Evolutionary conservation across 1,139 yeast species (phyloP).

Genomic region (Zygoascus hellenicus): DNA sequence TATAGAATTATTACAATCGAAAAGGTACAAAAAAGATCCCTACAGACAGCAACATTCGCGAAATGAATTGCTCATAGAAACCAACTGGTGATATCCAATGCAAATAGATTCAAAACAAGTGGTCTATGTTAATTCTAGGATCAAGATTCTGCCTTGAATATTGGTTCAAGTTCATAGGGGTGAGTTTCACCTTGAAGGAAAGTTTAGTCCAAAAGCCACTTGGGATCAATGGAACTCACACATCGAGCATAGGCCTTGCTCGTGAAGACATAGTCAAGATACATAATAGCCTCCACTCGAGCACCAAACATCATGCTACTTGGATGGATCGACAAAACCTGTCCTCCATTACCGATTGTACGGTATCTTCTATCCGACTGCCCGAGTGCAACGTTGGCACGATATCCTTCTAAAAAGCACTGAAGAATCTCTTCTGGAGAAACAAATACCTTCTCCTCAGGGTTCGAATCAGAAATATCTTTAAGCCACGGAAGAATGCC

Average conservation of each 20-base stretch:
- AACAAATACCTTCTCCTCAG: constrained; percentile 18
- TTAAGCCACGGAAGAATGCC: constrained; percentile 17
- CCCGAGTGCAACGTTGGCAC: constrained; percentile 85
- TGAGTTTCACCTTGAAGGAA: no score
- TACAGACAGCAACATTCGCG: no score
- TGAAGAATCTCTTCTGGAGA: constrained; percentile 62
- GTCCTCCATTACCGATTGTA: constrained; percentile 66
- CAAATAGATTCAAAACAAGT: no score
- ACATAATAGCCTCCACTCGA: constrained; percentile 82
- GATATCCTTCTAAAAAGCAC: constrained; percentile 69
- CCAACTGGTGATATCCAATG: no score
- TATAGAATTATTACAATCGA: no score
- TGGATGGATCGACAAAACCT: constrained; percentile 80
- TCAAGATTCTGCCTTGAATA: no score
- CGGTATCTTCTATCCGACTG: constrained; percentile 92
- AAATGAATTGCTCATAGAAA: no score
- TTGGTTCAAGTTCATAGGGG: no score
- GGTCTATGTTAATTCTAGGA: no score
- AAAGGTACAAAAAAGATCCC: no score
- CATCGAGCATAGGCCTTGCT: constrained; percentile 88
- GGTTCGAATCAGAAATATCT: constrained; percentile 20
- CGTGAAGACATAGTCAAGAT: constrained; percentile 89
- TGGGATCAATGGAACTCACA: constrained; percentile 75
- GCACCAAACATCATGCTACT: constrained; percentile 83
- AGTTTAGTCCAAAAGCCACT: constrained; percentile 54